Percentiles rank a stretch among this genome's conserved stretches.
These are phyloP conservation scores for Breynia disticha DNA, from an alignment of 441 rosid species.

Conservation along the genomic window DNA sequence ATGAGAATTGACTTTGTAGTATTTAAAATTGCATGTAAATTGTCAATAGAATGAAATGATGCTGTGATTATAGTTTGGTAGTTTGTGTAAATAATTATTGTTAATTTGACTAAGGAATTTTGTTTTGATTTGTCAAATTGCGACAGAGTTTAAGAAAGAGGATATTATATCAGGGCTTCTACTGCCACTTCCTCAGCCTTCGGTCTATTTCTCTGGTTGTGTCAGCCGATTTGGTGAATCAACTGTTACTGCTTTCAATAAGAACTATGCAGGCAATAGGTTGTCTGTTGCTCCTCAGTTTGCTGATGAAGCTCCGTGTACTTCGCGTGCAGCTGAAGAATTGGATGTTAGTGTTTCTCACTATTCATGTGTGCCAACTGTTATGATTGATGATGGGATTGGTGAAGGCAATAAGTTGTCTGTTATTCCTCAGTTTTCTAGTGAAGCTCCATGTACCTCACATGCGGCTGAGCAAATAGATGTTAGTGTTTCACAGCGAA, in stretches of 20 bases:
- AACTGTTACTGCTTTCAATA: constrained; percentile 18
- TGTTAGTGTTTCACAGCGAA: constrained; percentile 18
- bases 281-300: constrained; percentile 26
- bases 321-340: constrained; percentile 23
- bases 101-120: neutral
- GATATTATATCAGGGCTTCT: constrained; percentile 56
- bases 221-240: constrained; percentile 26
- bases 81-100: neutral
- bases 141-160: constrained; percentile 55
- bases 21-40: too few species aligned
- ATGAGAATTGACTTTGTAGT: too few species aligned
- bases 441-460: too few species aligned
- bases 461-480: constrained; percentile 35
- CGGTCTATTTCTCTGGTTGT: constrained; percentile 27
- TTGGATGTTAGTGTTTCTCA: constrained; percentile 28
- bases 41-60: too few species aligned
- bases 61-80: neutral
- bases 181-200: constrained; percentile 31
- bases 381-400: constrained; percentile 21
- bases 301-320: constrained; percentile 20
- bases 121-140: constrained; percentile 4
- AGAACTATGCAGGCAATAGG: constrained; percentile 20
- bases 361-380: constrained; percentile 20
- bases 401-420: constrained; percentile 26
- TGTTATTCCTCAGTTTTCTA: constrained; percentile 22